Base-by-base conservation (phyloP, 495 filamentous ascomycete genomes). In the Penicilliopsis zonata region DNA sequence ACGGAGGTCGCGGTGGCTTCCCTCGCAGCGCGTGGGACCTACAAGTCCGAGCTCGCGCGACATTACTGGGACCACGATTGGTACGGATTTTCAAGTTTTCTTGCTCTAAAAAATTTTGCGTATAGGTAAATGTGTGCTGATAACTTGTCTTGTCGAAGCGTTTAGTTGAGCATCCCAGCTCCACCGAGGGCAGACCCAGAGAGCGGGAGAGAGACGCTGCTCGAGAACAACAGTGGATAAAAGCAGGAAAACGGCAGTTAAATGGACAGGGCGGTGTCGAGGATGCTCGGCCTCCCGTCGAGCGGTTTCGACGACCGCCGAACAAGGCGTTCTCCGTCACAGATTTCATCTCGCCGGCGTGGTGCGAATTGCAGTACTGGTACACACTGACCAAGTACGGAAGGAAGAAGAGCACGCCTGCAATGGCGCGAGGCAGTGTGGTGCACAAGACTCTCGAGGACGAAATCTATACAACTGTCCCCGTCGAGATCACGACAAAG, bases 281-380 rank as follows among this genome's bases (percentile, higher is more conserved):
- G 2, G 69, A 73, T 42, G 35, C 56, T 4, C 56, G 66, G 19
- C 69, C 79, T 0, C 80, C 76, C 0, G 55, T 81, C 15, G 70
- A 86, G 34, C 78, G 85, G 19, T 96, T 93, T 48, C 78, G 90
- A 14, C 74, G 70, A 2, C 67, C 70, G 13, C 82, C 82, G 0
- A 78, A 70, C 42, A 87, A 82, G 43, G 70, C 81, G 0, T 71
- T 98, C n/a, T 85, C 82, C 1, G 90, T 98, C 3, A 82, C 85
- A 2, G 90, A 98, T 53, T 50, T 98, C 25, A 70, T 88, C 2
- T 79, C 80, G 9, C 86, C 86, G 2, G 74, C 86, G 6, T 98
- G 90, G 90, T 98, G 90, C 51, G 92, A 98, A 52, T 55, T 95
- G 27, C 90, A 98, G 50, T 88, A 94, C 43, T 82, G 74, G 67